Conservation (phyloP, 2,329 filamentous ascomycete species). For the Aspergillus bombycis region DNA sequence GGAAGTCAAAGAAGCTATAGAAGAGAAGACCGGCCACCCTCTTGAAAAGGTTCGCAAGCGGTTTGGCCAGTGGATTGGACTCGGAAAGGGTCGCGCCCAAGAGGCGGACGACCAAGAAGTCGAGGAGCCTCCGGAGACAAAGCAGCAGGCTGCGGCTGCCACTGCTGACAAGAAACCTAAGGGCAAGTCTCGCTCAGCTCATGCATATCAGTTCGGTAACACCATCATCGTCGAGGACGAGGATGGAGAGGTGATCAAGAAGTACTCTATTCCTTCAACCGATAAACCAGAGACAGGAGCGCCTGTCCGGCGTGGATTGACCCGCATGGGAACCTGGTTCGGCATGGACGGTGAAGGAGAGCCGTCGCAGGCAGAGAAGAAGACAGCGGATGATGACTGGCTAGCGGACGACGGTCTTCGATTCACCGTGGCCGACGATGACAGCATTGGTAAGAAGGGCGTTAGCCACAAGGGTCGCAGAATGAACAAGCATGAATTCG, state of each 20-base stretch:
- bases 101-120: constrained; percentile 30
- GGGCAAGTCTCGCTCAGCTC: constrained; percentile 57
- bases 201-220: constrained; percentile 69
- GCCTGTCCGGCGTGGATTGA: constrained; percentile 55
- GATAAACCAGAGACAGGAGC: constrained; percentile 35
- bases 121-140: constrained; percentile 23
- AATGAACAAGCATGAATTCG: constrained; percentile 68
- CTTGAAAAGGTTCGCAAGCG: constrained; percentile 49
- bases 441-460: constrained; percentile 38
- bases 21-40: constrained; percentile 38
- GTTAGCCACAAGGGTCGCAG: constrained; percentile 55
- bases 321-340: constrained; percentile 65
- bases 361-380: constrained; percentile 33
- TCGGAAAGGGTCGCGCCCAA: constrained; percentile 37
- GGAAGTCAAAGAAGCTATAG: constrained; percentile 43
- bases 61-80: constrained; percentile 50
- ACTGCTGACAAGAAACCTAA: constrained; percentile 28
- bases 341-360: constrained; percentile 40
- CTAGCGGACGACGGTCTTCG: constrained; percentile 57
- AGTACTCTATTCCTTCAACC: constrained; percentile 62
- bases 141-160: constrained; percentile 21
- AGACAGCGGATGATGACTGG: constrained; percentile 36
- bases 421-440: constrained; percentile 60
- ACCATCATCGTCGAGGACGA: constrained; percentile 73
- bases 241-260: constrained; percentile 70